Conservation (phyloP, 495 filamentous ascomycete species). For the Aspergillus incahuasiensis region DNA sequence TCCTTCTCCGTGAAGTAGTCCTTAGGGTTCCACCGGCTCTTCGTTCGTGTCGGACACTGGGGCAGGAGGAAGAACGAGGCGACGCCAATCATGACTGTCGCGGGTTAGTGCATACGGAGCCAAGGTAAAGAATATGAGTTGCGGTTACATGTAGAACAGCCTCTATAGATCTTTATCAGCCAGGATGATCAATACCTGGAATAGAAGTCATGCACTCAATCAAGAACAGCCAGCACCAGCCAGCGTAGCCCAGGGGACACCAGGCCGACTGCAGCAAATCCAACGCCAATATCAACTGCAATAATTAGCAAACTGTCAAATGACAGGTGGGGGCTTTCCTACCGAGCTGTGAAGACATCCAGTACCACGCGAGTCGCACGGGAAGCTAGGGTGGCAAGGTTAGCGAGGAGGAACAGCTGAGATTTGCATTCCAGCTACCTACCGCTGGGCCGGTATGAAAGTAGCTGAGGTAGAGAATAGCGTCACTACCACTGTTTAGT, state of each 20-base stretch:
- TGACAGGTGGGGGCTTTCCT: neutral
- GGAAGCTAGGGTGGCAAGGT: neutral
- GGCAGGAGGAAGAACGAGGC: conserved; percentile 64
- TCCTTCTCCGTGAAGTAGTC: conserved; percentile 56
- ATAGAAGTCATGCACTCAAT: neutral
- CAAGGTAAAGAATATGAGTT: neutral
- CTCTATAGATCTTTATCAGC: neutral
- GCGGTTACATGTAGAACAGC: neutral
- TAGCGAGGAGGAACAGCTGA: too few species aligned
- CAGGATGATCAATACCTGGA: neutral
- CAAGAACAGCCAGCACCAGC: neutral
- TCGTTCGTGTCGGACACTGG: conserved; percentile 64
- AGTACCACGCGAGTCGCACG: neutral
- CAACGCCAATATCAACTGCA: neutral
- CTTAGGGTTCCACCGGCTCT: conserved; percentile 61
- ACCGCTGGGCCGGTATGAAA: neutral
- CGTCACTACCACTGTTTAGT: neutral
- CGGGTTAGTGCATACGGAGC: conserved; percentile 7
- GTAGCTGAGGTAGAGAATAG: neutral
- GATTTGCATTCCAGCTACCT: too few species aligned
- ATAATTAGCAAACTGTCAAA: neutral
- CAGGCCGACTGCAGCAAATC: neutral
- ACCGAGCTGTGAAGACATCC: neutral
- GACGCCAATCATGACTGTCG: conserved; percentile 60
- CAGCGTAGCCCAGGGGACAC: neutral